These are phyloP conservation scores for Leccinum arenicola DNA, from an alignment of 768 basidiomycete species.

Conservation along the genomic window DNA sequence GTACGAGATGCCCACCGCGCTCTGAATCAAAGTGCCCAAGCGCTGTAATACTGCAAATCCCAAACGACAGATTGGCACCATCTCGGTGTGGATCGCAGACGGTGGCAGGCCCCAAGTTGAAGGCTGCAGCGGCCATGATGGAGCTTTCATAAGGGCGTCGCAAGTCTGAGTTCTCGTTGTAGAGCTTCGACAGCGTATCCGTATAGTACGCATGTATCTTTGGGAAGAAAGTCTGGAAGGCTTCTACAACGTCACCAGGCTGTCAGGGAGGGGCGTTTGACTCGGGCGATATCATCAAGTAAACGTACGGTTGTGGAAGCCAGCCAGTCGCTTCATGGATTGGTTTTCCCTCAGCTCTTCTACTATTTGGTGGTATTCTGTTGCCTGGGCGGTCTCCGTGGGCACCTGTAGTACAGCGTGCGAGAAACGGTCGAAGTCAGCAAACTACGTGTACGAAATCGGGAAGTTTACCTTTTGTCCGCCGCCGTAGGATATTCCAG, in stretches of 20 bases:
- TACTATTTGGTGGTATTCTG: too few species aligned
- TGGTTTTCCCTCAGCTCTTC: background rate
- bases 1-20: background rate
- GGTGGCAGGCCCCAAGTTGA: background rate
- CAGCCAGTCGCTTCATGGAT: background rate
- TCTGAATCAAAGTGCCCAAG: background rate
- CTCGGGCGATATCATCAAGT: background rate
- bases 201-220: background rate
- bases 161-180: too few species aligned
- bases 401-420: too few species aligned
- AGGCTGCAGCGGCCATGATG: background rate
- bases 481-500: too few species aligned
- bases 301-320: background rate
- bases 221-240: background rate
- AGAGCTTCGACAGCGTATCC: too few species aligned
- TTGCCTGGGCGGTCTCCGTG: too few species aligned
- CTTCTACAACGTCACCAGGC: background rate
- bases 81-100: constrained; percentile 2
- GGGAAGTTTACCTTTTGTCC: too few species aligned
- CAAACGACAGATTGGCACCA: constrained; percentile 2
- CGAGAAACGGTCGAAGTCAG: too few species aligned
- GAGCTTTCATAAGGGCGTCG: background rate
- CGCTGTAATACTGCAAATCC: constrained; percentile 1
- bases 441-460: too few species aligned
- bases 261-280: background rate